Base-by-base conservation (phyloP, 2,329 filamentous ascomycete species). In the Xylaria sp. region DNA sequence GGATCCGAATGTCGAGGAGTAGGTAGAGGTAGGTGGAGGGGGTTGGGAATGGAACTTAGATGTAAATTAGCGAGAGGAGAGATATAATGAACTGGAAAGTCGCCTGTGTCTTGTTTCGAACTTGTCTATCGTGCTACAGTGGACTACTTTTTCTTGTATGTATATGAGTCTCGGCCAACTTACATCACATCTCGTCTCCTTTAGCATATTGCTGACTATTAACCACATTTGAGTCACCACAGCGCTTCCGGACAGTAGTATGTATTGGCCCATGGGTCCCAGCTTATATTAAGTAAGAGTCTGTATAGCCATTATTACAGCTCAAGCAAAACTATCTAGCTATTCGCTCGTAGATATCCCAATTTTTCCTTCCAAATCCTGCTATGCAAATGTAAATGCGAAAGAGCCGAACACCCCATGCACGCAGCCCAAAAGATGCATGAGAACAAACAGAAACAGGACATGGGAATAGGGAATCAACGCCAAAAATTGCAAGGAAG, bases 1-100 rank as follows among this genome's bases (percentile, higher is more conserved):
- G 74, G 86, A 91, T 75, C 89, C 89, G 6, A 91, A 91, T 74
- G 71, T 87, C 73, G 81, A 78, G 74, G 81, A 78, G 73, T 82
- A 75, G 39, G 28, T 1, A 5, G n/a, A 13, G 23, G 8, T 43
- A 18, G 54, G 23, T 7, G 0, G 13, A n/a, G 25, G 13, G 20
- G 25, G 3, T 7, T 46, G 18, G 28, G 6, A 15, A n/a, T 55
- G 18, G n/a, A 12, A 6, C 18, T 55, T 33, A 9, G 46, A 33
- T 18, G 43, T 43, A 43, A 2, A 18, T 2, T 43, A 43, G 41
- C 12, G 18, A 43, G 41, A 43, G 41, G 41, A 18, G 41, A 13
- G 18, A 25, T 51, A 49, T 25, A 7, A 15, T 51, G 48, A 1
- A 51, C 10, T 25, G 1, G 8, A 20, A 20, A 23, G 46, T 49